These are phyloP conservation scores for Clohesyomyces aquaticus DNA, from an alignment of 495 filamentous ascomycete species.

Conservation along the genomic window DNA sequence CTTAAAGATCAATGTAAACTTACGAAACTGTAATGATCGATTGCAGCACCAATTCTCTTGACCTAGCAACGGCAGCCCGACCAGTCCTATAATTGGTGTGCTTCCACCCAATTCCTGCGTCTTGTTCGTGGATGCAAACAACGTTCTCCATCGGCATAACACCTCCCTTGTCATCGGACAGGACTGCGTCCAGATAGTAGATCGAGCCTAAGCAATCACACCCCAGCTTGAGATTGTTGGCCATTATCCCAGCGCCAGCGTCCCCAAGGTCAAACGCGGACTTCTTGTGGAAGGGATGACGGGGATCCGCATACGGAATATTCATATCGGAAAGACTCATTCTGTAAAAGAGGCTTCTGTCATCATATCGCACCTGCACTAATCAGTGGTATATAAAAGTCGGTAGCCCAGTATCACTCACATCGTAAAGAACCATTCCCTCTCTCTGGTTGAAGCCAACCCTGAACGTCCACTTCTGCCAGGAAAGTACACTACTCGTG, in stretches of 20 bases:
- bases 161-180: slow-evolving; percentile 61
- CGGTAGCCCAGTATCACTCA: slow-evolving; percentile 21
- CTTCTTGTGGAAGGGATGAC: slow-evolving; percentile 74
- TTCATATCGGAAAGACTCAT: slow-evolving; percentile 75
- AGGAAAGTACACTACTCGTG: slow-evolving; percentile 56
- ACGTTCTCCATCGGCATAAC: slow-evolving; percentile 69
- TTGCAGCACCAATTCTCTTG: slow-evolving; percentile 72
- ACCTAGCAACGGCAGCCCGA: slow-evolving; percentile 66
- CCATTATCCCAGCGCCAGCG: slow-evolving; percentile 71
- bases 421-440: slow-evolving; percentile 69
- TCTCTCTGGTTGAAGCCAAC: slow-evolving; percentile 76
- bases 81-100: slow-evolving; percentile 80
- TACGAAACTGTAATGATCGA: slow-evolving; percentile 62
- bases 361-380: slow-evolving; percentile 62
- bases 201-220: slow-evolving; percentile 67
- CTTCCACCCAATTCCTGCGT: slow-evolving; percentile 76
- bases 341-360: slow-evolving; percentile 67
- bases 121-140: slow-evolving; percentile 78
- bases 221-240: slow-evolving; percentile 67
- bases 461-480: slow-evolving; percentile 74
- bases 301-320: slow-evolving; percentile 75
- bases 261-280: slow-evolving; percentile 81
- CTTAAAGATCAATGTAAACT: background rate
- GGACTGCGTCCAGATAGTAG: slow-evolving; percentile 67
- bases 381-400: background rate